Percentiles rank a stretch among this genome's conserved stretches.
These are phyloP conservation scores for Amniculicola lignicola DNA, from an alignment of 495 filamentous ascomycete species.

Conservation along the genomic window DNA sequence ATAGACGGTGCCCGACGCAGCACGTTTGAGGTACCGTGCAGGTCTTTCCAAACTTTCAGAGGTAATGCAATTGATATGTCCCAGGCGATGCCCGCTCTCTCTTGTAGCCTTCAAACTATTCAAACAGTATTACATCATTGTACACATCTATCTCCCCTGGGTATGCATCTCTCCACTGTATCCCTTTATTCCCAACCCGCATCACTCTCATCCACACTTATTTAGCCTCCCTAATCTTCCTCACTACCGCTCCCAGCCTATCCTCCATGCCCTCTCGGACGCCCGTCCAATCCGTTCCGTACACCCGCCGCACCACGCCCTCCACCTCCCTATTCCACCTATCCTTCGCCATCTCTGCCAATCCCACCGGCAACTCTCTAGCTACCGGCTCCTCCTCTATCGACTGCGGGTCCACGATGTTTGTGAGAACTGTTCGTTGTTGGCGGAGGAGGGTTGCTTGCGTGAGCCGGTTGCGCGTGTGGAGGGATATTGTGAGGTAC, in stretches of 20 bases:
- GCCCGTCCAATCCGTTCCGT: slow-evolving; percentile 39
- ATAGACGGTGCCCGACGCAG: too few relatives aligned
- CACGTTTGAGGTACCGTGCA: too few relatives aligned
- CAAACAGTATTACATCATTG: too few relatives aligned
- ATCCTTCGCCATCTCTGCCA: slow-evolving; percentile 44
- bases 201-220: slow-evolving; percentile 1
- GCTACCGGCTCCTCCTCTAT: slow-evolving; percentile 68
- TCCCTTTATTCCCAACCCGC: too few relatives aligned
- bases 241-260: slow-evolving; percentile 25
- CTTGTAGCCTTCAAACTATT: too few relatives aligned
- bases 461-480: slow-evolving; percentile 65
- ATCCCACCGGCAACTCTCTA: slow-evolving; percentile 35
- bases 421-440: slow-evolving; percentile 60
- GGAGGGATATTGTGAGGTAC: slow-evolving; percentile 74
- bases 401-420: slow-evolving; percentile 49
- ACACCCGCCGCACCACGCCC: slow-evolving; percentile 35
- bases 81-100: too few relatives aligned
- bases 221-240: slow-evolving; percentile 35
- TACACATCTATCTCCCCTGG: background rate
- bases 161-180: slow-evolving; percentile 8
- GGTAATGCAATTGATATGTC: too few relatives aligned
- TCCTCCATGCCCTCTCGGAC: slow-evolving; percentile 40
- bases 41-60: too few relatives aligned
- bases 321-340: slow-evolving; percentile 44
- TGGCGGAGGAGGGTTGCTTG: slow-evolving; percentile 71